A percentile compares a stretch with the other conserved stretches of the same genome.
Evolutionary conservation across 2,329 filamentous ascomycete species (phyloP).

Genomic region (Kalaharituber pfeilii): DNA sequence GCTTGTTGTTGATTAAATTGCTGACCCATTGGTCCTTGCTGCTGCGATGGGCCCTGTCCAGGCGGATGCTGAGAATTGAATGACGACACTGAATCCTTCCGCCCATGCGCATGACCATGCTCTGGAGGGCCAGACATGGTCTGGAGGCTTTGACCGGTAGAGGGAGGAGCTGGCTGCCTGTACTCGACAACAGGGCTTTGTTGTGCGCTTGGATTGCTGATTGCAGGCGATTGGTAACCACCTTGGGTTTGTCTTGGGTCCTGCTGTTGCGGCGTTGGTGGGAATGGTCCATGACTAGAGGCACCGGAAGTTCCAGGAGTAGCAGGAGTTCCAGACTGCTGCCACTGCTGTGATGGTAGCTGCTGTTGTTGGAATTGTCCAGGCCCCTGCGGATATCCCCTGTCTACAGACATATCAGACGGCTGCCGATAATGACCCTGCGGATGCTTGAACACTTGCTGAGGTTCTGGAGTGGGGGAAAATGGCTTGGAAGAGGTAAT

Average conservation of each 20-base stretch:
- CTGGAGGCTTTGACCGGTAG: neutral
- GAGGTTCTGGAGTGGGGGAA: neutral
- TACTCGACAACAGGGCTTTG: neutral
- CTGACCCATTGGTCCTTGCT: constrained; percentile 3
- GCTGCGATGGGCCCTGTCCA: neutral
- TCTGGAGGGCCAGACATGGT: neutral
- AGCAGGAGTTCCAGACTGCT: no score
- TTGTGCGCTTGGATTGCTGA: neutral
- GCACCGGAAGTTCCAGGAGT: no score
- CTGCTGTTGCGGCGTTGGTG: neutral
- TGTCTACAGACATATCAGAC: neutral
- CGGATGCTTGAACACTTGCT: neutral
- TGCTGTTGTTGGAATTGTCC: neutral
- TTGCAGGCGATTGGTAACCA: neutral
- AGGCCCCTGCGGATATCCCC: neutral
- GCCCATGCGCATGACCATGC: neutral
- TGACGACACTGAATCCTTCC: neutral
- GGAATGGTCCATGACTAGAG: neutral
- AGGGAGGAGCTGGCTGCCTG: neutral
- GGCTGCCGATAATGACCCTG: neutral
- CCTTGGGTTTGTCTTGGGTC: neutral
- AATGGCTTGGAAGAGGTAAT: neutral
- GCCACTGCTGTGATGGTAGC: neutral
- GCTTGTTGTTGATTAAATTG: neutral
- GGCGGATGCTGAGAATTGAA: neutral